A percentile compares a stretch with the other conserved stretches of the same genome.
phyloP scores from a whole-genome alignment of 2,329 filamentous ascomycete genomes.

The Fusarium pseudocircinatum region DNA sequence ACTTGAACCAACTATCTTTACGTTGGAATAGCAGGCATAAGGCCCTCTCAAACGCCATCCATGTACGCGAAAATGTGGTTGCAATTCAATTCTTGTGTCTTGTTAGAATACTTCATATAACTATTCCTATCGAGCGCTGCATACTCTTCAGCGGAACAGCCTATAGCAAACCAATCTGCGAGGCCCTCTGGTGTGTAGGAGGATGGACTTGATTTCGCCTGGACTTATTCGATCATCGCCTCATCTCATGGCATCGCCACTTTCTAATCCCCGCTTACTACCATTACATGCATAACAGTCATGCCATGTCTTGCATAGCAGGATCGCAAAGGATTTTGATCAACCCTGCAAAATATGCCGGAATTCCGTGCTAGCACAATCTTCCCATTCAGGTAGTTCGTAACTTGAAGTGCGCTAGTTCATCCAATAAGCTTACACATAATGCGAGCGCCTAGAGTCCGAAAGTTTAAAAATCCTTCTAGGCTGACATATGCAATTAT shows the following conservation, averaged over 20 bases:
- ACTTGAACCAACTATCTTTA: too few relatives aligned
- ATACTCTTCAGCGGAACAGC: not conserved
- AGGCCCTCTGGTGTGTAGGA: too few relatives aligned
- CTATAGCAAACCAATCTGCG: too few relatives aligned
- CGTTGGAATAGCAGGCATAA: too few relatives aligned
- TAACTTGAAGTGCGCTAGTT: not conserved
- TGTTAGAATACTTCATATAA: not conserved
- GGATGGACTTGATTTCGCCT: not conserved
- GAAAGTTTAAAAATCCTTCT: not conserved
- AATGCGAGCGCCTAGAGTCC: not conserved
- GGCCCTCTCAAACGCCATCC: too few relatives aligned
- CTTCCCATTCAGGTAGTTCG: not conserved
- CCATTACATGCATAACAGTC: accelerated
- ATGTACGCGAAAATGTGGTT: too few relatives aligned
- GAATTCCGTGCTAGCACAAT: not conserved
- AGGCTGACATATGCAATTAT: not conserved
- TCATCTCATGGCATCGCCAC: not conserved
- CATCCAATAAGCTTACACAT: not conserved
- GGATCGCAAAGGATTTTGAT: not conserved
- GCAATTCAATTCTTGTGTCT: not conserved
- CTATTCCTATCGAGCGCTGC: accelerated
- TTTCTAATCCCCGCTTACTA: not conserved
- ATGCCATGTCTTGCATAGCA: not conserved
- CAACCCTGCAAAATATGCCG: not conserved
- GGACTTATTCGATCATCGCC: too few relatives aligned